Evolutionary conservation across 768 basidiomycete genomes (phyloP), one percentile per base, ranked within the genome.

Genomic region (Xanthoconium purpureum): DNA sequence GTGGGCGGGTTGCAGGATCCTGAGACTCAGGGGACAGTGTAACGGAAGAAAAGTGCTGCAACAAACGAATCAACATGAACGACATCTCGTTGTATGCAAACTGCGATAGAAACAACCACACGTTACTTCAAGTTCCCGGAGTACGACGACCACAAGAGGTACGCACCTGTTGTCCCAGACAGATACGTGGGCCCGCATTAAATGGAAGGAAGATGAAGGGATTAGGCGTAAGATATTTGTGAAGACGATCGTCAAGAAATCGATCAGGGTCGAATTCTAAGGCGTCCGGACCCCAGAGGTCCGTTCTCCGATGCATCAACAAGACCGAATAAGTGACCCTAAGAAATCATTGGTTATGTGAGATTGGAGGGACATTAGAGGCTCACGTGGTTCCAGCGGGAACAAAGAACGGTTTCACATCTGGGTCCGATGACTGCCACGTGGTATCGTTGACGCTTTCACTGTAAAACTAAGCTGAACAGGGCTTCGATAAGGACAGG

Each of bases 161-260:
- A 64, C 71, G 15, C 50, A 69, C 73, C 63, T 77, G 74, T 58
- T 70, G 73, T 10, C 73, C 73, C 3, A 74, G 63, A 47, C 73
- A 74, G 50, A 74, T 74, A 10, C 73, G 62, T 11, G 51, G 51
- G 18, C 51, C 51, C 3, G 51, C 51, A 14, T 45, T 52, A 43
- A 52, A 52, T 10, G 76, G 77, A 17, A 77, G 58, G 56, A 78
- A 78, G 55, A 75, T 74, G 56, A 64, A 78, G 0, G 75, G 75
- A 44, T 77, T 78, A 1, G 74, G 68, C 9, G 59, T 68, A 11
- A 78, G 60, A 53, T 74, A 71, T 56, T 64, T 70, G 37, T 43
- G 63, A 24, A 75, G 54, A 24, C 77, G 63, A 12, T 66, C 67
- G 35, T 77, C 76, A 12, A 77, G 63, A 68, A 75, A 77, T 13